Base-by-base conservation (phyloP, 768 basidiomycete genomes). In the Kwoniella bestiolae region DNA sequence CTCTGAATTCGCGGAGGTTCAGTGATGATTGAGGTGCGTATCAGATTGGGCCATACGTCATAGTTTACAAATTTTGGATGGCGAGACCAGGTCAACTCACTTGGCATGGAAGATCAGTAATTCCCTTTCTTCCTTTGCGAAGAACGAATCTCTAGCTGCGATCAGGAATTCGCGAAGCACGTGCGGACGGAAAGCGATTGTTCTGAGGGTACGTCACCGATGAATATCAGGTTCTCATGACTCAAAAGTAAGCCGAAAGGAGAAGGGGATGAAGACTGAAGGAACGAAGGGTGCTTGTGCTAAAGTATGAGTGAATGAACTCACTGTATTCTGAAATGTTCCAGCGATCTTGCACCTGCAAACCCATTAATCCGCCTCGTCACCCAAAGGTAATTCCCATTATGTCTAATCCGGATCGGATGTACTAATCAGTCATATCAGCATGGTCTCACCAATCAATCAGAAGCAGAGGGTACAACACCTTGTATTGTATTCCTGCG, bases 61-160 rank as follows among this genome's bases (percentile, higher is more conserved):
- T 26, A 18, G 8, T 8, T 18, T 41, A 18, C 38, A 41, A 41
- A 8, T 23, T 35, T 29, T 32, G 52, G n/a, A 29, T 18, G 29
- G 32, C 9, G 6, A 3, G n/a, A 31, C 28, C 38, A 16, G 26
- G 25, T 5, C 11, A 7, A 60, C 65, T 45, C 53, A 70, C 69
- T 44, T 47, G 45, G 67, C 29, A 59, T 74, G 72, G 44, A 69
- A 74, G 50, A 74, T 71, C 28, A 71, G 57, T 21, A 74, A 32
- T 51, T 74, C 70, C 3, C 57, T 35, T 25, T 71, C 72, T 29
- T 63, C 63, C 29, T 69, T 68, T 16, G 53, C 55, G 53, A 60
- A 67, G 46, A 64, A 74, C 8, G 65, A 56, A 5, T 38, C 60
- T 26, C 69, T 70, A 0, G 67, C 69, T 0, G 60, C 61, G 23